Base-by-base conservation (phyloP, 768 basidiomycete genomes). In the Arthromyces matolae region DNA sequence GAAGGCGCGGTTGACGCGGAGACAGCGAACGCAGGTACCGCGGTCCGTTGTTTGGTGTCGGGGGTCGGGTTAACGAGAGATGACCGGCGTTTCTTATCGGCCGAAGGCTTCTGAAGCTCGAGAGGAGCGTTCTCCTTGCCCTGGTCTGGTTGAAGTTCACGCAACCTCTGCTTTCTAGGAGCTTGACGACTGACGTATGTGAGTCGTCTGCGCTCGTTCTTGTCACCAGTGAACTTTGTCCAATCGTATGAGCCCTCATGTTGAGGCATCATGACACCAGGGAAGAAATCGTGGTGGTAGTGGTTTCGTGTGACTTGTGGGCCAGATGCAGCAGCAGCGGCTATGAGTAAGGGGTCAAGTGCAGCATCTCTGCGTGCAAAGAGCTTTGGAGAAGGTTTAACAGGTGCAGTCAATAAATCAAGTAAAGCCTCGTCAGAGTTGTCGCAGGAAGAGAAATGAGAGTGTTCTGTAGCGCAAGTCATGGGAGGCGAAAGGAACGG, bases 271-370 rank as follows among this genome's bases (percentile, higher is more conserved):
- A 72, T 71, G 23, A 79, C 73, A 0, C 75, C 77, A 0, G 85
- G 84, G 56, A 82, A 83, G 64, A 85, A 81, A 57, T 86, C 85
- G 63, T 94, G 92, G 40, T 84, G 78, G 60, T 87, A 89, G 63
- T 94, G 92, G 58, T 93, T 89, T 36, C 89, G 77, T 31, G 92
- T 93, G 46, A 87, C 76, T 52, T 89, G 79, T 8, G 87, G 85
- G 4, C 83, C 84, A 0, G 86, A 83, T 0, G 86, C 83, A 8
- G 78, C 75, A 5, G 83, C 88, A 0, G 86, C 85, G 23, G 87
- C 89, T 45, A 93, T 77, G 44, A 93, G 71, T 5, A 93, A 71
- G 16, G 89, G 85, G 60, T 93, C 89, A 32, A 93, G 75, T 0
- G 80, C 78, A 5, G 86, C 81, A 63, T 91, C 87, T 33, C 85